These are phyloP conservation scores for Aspergillus sp. DNA, from an alignment of 2,329 filamentous ascomycete species.

Conservation along the genomic window DNA sequence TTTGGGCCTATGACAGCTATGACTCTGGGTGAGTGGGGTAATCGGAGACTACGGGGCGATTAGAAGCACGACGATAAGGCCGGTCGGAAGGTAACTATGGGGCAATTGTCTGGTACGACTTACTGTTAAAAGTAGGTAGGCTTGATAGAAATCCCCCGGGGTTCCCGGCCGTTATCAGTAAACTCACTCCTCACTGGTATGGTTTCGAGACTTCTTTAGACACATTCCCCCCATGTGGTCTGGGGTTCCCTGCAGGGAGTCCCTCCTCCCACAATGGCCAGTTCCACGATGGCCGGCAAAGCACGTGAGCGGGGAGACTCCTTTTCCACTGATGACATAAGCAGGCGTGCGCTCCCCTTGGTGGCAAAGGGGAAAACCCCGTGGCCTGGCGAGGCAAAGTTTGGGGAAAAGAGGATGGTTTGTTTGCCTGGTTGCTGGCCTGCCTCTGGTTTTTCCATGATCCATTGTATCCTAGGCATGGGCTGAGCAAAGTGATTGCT, in stretches of 20 bases:
- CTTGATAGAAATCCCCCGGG: background rate
- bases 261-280: background rate
- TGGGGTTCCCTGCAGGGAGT: no score
- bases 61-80: background rate
- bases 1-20: constrained; percentile 6
- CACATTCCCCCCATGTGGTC: background rate
- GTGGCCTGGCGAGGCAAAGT: background rate
- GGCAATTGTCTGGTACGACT: background rate
- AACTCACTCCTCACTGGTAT: background rate
- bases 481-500: constrained; percentile 8
- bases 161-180: background rate
- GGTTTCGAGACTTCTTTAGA: background rate
- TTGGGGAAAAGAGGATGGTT: background rate
- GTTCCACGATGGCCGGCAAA: background rate
- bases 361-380: background rate
- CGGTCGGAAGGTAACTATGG: background rate
- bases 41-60: background rate
- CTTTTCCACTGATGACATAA: constrained; percentile 4
- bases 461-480: constrained; percentile 17
- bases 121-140: background rate
- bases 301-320: background rate
- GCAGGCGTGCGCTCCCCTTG: background rate
- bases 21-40: constrained; percentile 4
- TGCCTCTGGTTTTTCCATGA: background rate
- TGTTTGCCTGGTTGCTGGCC: background rate